Conservation (phyloP, 768 basidiomycete genomes). For the Fomitopsis serialis region DNA sequence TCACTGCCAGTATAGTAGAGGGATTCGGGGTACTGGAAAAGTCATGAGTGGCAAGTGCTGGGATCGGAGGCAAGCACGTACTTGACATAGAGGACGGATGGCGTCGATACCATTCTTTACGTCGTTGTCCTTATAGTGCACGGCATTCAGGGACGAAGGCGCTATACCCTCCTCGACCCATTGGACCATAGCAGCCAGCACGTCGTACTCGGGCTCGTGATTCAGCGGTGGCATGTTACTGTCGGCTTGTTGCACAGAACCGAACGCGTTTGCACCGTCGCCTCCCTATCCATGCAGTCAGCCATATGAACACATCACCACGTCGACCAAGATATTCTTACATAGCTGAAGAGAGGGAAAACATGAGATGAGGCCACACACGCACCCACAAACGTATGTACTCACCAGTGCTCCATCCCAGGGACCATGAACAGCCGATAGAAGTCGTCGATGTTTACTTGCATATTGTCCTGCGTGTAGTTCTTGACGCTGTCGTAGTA, state of each 20-base stretch:
- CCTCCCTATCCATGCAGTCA: conserved; percentile 13
- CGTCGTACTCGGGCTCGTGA: conserved; percentile 8
- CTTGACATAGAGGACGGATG: conserved; percentile 17
- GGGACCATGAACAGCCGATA: conserved; percentile 29
- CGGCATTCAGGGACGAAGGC: conserved; percentile 19
- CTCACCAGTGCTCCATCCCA: conserved; percentile 28
- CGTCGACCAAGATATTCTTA: background rate
- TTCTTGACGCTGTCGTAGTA: conserved; percentile 21
- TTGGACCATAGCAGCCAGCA: conserved; percentile 24
- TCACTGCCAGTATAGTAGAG: too few relatives aligned
- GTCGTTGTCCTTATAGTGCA: conserved; percentile 15
- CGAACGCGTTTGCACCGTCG: conserved; percentile 22
- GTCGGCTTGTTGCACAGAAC: conserved; percentile 18
- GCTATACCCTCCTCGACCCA: conserved; percentile 30
- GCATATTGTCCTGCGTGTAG: conserved; percentile 15
- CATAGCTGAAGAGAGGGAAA: background rate
- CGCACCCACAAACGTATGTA: background rate
- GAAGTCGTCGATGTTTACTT: conserved; percentile 23
- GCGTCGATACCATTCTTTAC: conserved; percentile 15
- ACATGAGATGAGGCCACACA: background rate
- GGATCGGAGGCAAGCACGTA: conserved; percentile 5
- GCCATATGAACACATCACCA: background rate
- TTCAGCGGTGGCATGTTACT: conserved; percentile 9
- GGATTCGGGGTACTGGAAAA: too few relatives aligned
- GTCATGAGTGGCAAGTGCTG: too few relatives aligned